Evolutionary conservation across 2,329 filamentous ascomycete genomes (phyloP).

Genomic region (Fusarium verrucosum): DNA sequence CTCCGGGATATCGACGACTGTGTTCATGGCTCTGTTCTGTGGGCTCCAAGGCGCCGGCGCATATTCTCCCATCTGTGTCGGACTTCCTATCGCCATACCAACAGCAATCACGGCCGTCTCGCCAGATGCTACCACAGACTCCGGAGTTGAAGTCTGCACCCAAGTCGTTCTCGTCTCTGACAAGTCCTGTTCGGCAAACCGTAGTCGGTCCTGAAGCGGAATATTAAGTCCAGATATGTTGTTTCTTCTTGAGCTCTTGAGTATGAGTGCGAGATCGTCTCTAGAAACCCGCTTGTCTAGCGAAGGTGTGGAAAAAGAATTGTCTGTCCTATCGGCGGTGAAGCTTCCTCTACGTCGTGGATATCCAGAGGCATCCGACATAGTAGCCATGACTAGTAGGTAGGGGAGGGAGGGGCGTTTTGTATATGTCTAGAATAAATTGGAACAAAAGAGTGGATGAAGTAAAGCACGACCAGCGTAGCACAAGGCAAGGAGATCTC

Average conservation of each 20-base stretch:
- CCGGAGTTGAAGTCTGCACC: slow-evolving; percentile 54
- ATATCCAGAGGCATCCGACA: slow-evolving; percentile 34
- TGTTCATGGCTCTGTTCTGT: slow-evolving; percentile 41
- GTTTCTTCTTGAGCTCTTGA: slow-evolving; percentile 43
- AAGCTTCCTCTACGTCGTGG: slow-evolving; percentile 40
- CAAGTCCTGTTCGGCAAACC: slow-evolving; percentile 54
- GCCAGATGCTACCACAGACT: slow-evolving; percentile 51
- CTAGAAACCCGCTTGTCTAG: slow-evolving; percentile 56
- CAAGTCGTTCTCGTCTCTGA: slow-evolving; percentile 46
- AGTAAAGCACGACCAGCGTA: slow-evolving; percentile 9
- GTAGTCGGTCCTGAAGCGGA: slow-evolving; percentile 53
- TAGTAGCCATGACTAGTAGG: slow-evolving; percentile 40
- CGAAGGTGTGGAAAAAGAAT: slow-evolving; percentile 28
- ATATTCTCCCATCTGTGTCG: slow-evolving; percentile 55
- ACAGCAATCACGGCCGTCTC: slow-evolving; percentile 59
- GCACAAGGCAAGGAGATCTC: slow-evolving; percentile 30
- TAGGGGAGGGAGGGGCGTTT: slow-evolving; percentile 21
- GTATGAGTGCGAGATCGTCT: slow-evolving; percentile 52
- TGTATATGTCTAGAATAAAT: slow-evolving; percentile 36
- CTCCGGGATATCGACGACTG: slow-evolving; percentile 32
- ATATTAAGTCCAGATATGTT: slow-evolving; percentile 54
- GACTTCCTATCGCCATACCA: slow-evolving; percentile 79
- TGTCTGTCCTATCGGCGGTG: slow-evolving; percentile 35
- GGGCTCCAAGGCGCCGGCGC: slow-evolving; percentile 44
- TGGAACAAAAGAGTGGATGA: slow-evolving; percentile 23